Percentiles rank a stretch among this genome's conserved stretches.
phyloP scores from a whole-genome alignment of 2,329 filamentous ascomycete genomes.

The Fusarium sp. region DNA sequence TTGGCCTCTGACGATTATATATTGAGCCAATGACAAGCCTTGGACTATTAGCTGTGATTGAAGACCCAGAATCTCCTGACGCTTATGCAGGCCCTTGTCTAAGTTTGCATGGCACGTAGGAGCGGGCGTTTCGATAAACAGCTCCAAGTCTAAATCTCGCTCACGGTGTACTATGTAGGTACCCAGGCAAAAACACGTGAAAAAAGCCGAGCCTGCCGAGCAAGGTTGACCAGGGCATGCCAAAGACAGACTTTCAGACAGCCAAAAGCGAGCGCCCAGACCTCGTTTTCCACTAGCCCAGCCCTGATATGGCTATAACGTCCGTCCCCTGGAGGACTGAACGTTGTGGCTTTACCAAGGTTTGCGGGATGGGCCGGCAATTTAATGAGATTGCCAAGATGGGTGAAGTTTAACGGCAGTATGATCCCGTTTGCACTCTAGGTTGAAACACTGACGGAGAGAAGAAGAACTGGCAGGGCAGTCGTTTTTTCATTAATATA shows the following conservation, averaged over 20 bases:
- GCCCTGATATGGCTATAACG: not conserved
- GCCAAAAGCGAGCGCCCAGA: conserved; percentile 8
- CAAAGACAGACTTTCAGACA: conserved; percentile 3
- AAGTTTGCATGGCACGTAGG: not conserved
- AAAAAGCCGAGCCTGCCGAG: too few relatives aligned
- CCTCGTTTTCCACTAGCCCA: not conserved
- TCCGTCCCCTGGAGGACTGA: not conserved
- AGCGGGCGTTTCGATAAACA: too few relatives aligned
- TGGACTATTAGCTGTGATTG: not conserved
- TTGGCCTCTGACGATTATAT: not conserved
- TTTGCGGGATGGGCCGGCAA: conserved; percentile 18
- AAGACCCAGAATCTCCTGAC: not conserved
- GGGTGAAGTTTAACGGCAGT: not conserved
- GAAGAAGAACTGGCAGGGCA: conserved; percentile 22
- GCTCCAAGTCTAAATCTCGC: too few relatives aligned
- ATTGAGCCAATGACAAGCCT: not conserved
- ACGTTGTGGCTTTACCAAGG: conserved; percentile 7
- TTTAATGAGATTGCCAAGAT: conserved; percentile 3
- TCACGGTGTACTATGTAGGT: too few relatives aligned
- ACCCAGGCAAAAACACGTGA: too few relatives aligned
- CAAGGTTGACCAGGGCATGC: not conserved
- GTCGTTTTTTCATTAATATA: conserved; percentile 33
- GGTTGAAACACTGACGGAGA: not conserved
- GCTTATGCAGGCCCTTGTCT: conserved; percentile 1
- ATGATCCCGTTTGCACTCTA: not conserved